A percentile compares a stretch with the other conserved stretches of the same genome.
Evolutionary conservation across 768 basidiomycete genomes (phyloP).

Genomic region (Clitopilus hobsonii): DNA sequence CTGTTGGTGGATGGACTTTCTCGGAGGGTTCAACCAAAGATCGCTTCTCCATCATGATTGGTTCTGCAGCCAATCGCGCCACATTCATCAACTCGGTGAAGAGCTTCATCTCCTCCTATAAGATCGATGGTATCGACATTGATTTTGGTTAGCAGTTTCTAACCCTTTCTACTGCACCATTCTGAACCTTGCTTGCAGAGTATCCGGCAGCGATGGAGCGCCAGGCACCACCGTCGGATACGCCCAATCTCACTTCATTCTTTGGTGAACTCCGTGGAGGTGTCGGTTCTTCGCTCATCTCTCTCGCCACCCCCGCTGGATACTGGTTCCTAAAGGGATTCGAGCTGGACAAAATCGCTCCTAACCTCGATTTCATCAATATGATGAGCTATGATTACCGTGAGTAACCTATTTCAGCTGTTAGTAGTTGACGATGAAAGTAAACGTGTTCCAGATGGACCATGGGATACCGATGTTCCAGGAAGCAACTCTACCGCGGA

Average conservation of each 20-base stretch:
- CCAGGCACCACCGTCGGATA: background rate
- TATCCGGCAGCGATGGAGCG: background rate
- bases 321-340: slow-evolving; percentile 3
- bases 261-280: background rate
- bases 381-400: background rate
- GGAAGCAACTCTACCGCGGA: background rate
- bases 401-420: background rate
- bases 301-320: slow-evolving; percentile 1
- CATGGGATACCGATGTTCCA: background rate
- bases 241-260: slow-evolving; percentile 1
- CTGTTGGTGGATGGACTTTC: slow-evolving; percentile 2
- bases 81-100: background rate
- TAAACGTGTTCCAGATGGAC: background rate
- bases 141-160: background rate
- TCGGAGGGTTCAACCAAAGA: slow-evolving; percentile 1
- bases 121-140: background rate
- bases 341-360: slow-evolving; percentile 1
- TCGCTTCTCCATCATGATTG: slow-evolving; percentile 1
- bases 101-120: background rate
- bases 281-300: background rate
- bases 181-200: background rate
- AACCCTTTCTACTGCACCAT: background rate
- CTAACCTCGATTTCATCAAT: background rate
- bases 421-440: background rate
- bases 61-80: background rate